Evolutionary conservation across 2,329 filamentous ascomycete species (phyloP).

Genomic region (Colletotrichum chrysophilum): DNA sequence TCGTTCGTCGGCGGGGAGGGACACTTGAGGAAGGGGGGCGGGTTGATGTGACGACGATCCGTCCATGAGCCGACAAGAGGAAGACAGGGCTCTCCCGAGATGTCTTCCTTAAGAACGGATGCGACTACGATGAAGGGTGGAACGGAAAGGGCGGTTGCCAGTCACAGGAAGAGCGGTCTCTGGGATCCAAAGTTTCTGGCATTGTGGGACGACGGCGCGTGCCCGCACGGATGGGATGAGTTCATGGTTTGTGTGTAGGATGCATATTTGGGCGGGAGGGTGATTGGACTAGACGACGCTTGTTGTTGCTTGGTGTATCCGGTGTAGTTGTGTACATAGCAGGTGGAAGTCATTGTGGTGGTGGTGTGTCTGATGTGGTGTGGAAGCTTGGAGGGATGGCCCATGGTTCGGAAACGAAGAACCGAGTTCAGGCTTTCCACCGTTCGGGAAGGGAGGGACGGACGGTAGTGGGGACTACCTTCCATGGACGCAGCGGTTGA

Average conservation of each 20-base stretch:
- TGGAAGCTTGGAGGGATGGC: not conserved
- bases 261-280: not conserved
- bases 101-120: conserved; percentile 7
- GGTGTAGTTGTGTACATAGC: not conserved
- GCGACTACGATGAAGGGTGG: not conserved
- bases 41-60: conserved; percentile 4
- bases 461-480: not conserved
- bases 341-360: not conserved
- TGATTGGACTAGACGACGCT: not conserved
- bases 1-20: not conserved
- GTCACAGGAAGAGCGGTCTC: not conserved
- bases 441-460: not conserved
- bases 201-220: conserved; percentile 8
- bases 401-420: conserved; percentile 15
- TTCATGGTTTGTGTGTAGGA: not conserved
- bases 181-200: not conserved
- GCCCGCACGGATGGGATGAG: conserved; percentile 9
- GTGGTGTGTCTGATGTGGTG: not conserved
- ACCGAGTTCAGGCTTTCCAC: not conserved
- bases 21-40: not conserved
- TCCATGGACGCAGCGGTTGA: not conserved
- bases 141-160: not conserved
- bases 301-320: not conserved
- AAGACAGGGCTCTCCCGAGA: conserved; percentile 2
- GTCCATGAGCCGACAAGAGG: not conserved